Evolutionary conservation across 805 yeast species (phyloP).

Genomic region (Huiozyma naganishii): DNA sequence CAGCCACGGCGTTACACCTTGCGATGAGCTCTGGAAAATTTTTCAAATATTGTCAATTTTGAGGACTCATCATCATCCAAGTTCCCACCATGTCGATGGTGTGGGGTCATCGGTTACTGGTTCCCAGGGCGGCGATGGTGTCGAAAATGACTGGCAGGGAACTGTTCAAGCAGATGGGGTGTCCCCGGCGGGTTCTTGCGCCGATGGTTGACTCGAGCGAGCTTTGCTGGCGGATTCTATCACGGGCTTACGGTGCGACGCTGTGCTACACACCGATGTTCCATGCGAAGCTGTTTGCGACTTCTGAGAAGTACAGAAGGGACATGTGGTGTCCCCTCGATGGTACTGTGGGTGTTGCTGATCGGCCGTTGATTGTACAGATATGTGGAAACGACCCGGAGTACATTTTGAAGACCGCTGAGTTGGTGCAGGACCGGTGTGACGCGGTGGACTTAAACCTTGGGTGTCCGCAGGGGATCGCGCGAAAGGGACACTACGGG

Average conservation of each 20-base stretch:
- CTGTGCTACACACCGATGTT: conserved; percentile 95
- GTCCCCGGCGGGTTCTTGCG: conserved; percentile 80
- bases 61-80: no score
- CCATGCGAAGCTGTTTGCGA: conserved; percentile 84
- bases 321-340: conserved; percentile 67
- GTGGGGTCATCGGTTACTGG: no score
- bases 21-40: not conserved
- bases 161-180: conserved; percentile 56
- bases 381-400: conserved; percentile 96
- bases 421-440: conserved; percentile 66
- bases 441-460: conserved; percentile 93
- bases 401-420: conserved; percentile 69
- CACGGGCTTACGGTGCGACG: conserved; percentile 84
- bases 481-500: conserved; percentile 89
- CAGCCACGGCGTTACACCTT: not conserved
- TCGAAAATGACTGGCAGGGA: conserved; percentile 44
- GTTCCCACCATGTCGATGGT: no score
- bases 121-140: no score
- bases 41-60: not conserved
- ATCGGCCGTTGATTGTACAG: conserved; percentile 85
- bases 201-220: conserved; percentile 99
- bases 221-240: conserved; percentile 85
- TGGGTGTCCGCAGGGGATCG: conserved; percentile 98
- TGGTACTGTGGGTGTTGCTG: conserved; percentile 49
- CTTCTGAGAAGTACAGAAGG: conserved; percentile 66